Conservation (phyloP, 2,329 filamentous ascomycete genomes). For the Trichophyton schoenleinii region DNA sequence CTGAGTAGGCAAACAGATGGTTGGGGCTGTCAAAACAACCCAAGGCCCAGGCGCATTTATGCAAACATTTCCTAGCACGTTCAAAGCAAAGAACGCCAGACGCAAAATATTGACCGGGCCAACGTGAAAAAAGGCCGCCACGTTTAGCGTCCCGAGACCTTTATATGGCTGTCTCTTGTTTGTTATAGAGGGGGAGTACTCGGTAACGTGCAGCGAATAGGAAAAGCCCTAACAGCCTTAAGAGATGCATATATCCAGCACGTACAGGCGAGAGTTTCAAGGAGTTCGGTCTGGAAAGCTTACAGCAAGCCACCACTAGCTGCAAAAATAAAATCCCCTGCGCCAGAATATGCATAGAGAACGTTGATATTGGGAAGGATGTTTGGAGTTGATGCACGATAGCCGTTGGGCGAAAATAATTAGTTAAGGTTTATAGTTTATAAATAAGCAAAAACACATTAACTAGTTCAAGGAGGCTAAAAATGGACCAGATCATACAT, state of each 20-base stretch:
- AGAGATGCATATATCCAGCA: too few relatives aligned
- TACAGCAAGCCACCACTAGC: neutral
- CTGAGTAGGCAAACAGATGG: neutral
- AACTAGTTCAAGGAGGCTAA: neutral
- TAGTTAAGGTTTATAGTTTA: neutral
- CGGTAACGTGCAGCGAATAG: neutral
- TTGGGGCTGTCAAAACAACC: neutral
- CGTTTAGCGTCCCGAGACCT: neutral
- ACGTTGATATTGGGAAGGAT: neutral
- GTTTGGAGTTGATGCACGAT: neutral
- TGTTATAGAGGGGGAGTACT: neutral
- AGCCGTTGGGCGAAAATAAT: neutral
- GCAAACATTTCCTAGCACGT: neutral
- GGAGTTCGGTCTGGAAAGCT: neutral
- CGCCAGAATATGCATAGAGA: neutral
- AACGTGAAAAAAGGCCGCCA: neutral
- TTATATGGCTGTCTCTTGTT: neutral
- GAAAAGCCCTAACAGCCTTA: too few relatives aligned
- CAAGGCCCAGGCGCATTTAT: neutral
- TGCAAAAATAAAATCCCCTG: neutral
- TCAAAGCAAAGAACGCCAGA: neutral
- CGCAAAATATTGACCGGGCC: neutral
- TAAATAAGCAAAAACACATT: neutral
- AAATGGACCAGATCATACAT: neutral
- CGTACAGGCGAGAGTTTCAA: too few relatives aligned